A percentile compares a stretch with the other conserved stretches of the same genome.
Evolutionary conservation across 768 basidiomycete genomes (phyloP).

Genomic region (Rhodocollybia butyracea): DNA sequence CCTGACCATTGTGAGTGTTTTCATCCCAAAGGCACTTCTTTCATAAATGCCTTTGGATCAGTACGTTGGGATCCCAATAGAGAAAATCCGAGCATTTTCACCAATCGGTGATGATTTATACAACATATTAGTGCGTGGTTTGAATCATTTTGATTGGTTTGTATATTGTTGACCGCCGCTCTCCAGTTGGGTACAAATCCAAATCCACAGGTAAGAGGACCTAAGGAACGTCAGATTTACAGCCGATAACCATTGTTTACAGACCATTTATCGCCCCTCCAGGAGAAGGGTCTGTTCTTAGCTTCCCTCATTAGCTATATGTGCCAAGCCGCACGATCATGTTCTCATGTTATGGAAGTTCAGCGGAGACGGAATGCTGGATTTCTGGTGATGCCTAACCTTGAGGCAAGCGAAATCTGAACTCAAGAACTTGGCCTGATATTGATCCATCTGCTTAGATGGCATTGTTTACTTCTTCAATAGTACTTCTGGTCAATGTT

Average conservation of each 20-base stretch:
- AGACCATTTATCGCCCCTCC: slow-evolving; percentile 10
- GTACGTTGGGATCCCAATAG: slow-evolving; percentile 42
- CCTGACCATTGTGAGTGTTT: slow-evolving; percentile 48
- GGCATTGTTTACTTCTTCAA: background rate
- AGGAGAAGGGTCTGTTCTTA: background rate
- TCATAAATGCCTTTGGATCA: background rate
- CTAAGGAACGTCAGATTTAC: no score
- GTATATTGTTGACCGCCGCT: no score
- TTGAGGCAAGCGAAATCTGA: background rate
- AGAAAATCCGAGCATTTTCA: slow-evolving; percentile 36
- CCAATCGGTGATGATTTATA: slow-evolving; percentile 48
- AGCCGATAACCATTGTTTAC: slow-evolving; percentile 5
- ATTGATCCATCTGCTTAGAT: background rate
- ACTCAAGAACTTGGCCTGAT: background rate
- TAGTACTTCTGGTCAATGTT: background rate
- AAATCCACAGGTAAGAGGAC: background rate
- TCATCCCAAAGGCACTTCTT: slow-evolving; percentile 19
- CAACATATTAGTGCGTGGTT: slow-evolving; percentile 37
- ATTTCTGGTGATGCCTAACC: background rate
- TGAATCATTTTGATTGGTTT: no score
- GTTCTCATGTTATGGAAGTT: background rate
- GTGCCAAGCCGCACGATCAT: slow-evolving; percentile 4
- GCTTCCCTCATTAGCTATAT: background rate
- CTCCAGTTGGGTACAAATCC: background rate
- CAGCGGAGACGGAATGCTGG: background rate